These are phyloP conservation scores for Amanita thiersii DNA, from an alignment of 768 basidiomycete genomes.

Conservation along the genomic window DNA sequence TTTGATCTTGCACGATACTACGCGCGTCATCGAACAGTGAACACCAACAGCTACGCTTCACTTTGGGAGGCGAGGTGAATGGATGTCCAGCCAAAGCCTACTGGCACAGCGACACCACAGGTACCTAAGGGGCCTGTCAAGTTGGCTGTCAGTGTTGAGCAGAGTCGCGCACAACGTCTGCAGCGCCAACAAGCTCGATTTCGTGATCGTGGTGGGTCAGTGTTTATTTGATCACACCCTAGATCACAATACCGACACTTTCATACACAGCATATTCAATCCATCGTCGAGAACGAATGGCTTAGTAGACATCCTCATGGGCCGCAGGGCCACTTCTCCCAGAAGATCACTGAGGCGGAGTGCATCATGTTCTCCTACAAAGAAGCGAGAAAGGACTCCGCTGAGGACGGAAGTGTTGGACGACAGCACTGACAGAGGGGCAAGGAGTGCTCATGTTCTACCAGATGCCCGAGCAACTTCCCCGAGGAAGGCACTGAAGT, in stretches of 20 bases:
- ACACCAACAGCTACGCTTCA: too few species aligned
- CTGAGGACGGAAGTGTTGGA: constrained; percentile 1
- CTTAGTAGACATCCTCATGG: constrained; percentile 45
- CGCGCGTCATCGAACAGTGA: too few species aligned
- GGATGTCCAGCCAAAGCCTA: constrained; percentile 1
- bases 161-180: constrained; percentile 52
- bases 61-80: too few species aligned
- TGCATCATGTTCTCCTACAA: constrained; percentile 22
- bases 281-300: constrained; percentile 41
- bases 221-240: constrained; percentile 5
- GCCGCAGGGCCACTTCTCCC: constrained; percentile 26
- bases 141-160: constrained; percentile 22
- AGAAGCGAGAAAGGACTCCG: constrained; percentile 11
- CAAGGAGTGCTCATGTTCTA: neutral
- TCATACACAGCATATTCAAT: constrained; percentile 37
- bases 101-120: too few species aligned
- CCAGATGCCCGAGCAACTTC: neutral
- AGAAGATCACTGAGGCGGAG: constrained; percentile 18
- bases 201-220: constrained; percentile 61
- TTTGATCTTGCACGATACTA: too few species aligned
- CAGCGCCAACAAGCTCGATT: constrained; percentile 60
- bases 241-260: neutral
- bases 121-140: neutral
- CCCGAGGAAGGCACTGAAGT: neutral
- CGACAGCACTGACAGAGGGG: neutral